Conservation (phyloP, 345 rosid species). For the Euphorbia tirucalli region DNA sequence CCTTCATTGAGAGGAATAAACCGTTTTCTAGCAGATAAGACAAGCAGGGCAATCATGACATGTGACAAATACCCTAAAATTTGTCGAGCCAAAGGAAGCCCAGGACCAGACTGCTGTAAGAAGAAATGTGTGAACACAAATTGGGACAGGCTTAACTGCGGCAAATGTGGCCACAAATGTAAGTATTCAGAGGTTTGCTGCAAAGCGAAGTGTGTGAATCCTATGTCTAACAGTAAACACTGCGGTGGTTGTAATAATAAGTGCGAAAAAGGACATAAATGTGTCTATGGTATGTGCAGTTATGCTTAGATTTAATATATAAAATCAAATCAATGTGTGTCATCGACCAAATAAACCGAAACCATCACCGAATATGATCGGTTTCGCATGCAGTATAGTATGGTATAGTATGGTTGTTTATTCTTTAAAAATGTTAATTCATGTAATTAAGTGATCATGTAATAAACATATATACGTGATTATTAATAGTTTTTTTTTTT, state of each 20-base stretch:
- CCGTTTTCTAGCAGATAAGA: constrained; percentile 23
- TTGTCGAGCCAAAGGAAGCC: constrained; percentile 49
- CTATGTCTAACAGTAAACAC: constrained; percentile 43
- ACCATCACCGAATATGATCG: background rate
- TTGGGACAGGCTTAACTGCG: constrained; percentile 46
- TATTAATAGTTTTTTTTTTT: too few relatives aligned
- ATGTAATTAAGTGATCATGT: too few relatives aligned
- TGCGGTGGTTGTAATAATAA: constrained; percentile 62
- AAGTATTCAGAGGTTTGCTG: constrained; percentile 52
- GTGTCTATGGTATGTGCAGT: constrained; percentile 57
- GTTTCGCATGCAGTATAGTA: background rate
- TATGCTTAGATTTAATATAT: constrained; percentile 35
- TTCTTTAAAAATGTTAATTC: background rate
- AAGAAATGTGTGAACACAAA: constrained; percentile 47
- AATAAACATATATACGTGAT: too few relatives aligned
- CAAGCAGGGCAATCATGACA: constrained; percentile 20
- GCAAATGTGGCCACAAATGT: constrained; percentile 55
- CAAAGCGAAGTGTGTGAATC: constrained; percentile 56
- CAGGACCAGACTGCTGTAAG: constrained; percentile 57
- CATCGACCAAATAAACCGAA: constrained; percentile 12
- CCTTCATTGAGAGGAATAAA: constrained; percentile 18
- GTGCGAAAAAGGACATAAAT: constrained; percentile 50
- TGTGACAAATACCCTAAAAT: constrained; percentile 46
- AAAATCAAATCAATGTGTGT: too few relatives aligned
- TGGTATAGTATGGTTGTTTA: background rate